These are phyloP conservation scores for Aspergillus ostianus DNA, from an alignment of 495 filamentous ascomycete genomes.

Conservation along the genomic window DNA sequence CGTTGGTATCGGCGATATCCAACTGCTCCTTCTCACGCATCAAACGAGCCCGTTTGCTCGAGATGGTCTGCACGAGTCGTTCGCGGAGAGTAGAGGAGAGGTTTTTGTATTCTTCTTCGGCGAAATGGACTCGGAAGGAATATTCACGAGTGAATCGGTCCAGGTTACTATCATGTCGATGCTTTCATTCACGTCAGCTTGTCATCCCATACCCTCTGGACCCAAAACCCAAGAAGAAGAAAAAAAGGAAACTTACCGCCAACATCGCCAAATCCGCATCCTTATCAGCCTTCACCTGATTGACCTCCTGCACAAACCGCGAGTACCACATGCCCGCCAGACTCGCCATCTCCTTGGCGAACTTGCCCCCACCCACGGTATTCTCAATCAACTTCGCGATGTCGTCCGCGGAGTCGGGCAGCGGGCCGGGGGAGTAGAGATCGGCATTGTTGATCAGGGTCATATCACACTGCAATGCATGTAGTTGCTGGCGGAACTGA, in stretches of 20 bases:
- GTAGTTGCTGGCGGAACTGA: slow-evolving; percentile 84
- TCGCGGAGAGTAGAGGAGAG: slow-evolving; percentile 79
- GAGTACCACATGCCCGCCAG: slow-evolving; percentile 78
- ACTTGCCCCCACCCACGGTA: slow-evolving; percentile 52
- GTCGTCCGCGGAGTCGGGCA: slow-evolving; percentile 69
- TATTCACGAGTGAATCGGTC: slow-evolving; percentile 43
- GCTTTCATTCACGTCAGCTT: slow-evolving; percentile 25
- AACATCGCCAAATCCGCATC: slow-evolving; percentile 75
- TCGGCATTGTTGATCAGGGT: slow-evolving; percentile 80
- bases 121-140: slow-evolving; percentile 62
- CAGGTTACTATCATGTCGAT: slow-evolving; percentile 41
- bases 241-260: slow-evolving; percentile 57
- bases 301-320: slow-evolving; percentile 78
- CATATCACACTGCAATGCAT: slow-evolving; percentile 85
- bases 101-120: slow-evolving; percentile 74
- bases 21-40: slow-evolving; percentile 85
- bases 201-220: background rate
- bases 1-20: slow-evolving; percentile 84
- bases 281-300: slow-evolving; percentile 77
- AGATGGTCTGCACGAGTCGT: slow-evolving; percentile 75
- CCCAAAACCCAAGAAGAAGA: background rate
- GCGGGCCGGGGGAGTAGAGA: slow-evolving; percentile 67
- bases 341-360: slow-evolving; percentile 56
- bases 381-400: slow-evolving; percentile 63
- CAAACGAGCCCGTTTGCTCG: slow-evolving; percentile 69